Percentiles rank a stretch among this genome's conserved stretches.
phyloP scores from a whole-genome alignment of 176 grass and related monocot genomes.

The Musa itinerans region DNA sequence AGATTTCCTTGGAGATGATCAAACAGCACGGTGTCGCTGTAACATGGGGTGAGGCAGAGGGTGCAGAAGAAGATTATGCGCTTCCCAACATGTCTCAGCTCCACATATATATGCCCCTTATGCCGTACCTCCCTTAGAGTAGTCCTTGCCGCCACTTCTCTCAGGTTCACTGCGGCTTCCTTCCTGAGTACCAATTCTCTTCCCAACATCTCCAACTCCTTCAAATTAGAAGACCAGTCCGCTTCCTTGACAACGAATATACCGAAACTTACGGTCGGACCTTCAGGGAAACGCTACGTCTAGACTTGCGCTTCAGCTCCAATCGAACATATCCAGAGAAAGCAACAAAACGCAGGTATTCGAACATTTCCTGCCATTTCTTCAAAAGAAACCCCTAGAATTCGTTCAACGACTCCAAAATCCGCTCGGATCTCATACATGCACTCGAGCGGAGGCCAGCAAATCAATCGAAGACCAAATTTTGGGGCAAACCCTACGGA shows the following conservation, averaged over 20 bases:
- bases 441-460: neutral
- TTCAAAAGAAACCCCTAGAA: neutral
- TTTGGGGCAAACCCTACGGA: neutral
- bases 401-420: neutral
- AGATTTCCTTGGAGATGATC: constrained; percentile 86
- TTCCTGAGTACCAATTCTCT: constrained; percentile 53
- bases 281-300: neutral
- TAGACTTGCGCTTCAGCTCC: neutral
- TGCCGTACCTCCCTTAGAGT: constrained; percentile 79
- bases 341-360: constrained; percentile 8
- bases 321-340: neutral
- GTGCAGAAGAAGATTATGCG: constrained; percentile 96
- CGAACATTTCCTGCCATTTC: constrained; percentile 15
- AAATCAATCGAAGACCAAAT: neutral
- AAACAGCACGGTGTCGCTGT: constrained; percentile 82
- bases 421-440: neutral
- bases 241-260: neutral
- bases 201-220: constrained; percentile 47
- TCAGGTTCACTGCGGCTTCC: constrained; percentile 59
- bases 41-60: constrained; percentile 90
- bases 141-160: constrained; percentile 68
- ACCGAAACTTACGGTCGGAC: neutral
- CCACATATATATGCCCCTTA: constrained; percentile 81
- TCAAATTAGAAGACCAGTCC: neutral
- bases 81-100: constrained; percentile 63